Evolutionary conservation across 1,284 basidiomycete genomes (phyloP).

Genomic region (Ceratobasidium sp.): DNA sequence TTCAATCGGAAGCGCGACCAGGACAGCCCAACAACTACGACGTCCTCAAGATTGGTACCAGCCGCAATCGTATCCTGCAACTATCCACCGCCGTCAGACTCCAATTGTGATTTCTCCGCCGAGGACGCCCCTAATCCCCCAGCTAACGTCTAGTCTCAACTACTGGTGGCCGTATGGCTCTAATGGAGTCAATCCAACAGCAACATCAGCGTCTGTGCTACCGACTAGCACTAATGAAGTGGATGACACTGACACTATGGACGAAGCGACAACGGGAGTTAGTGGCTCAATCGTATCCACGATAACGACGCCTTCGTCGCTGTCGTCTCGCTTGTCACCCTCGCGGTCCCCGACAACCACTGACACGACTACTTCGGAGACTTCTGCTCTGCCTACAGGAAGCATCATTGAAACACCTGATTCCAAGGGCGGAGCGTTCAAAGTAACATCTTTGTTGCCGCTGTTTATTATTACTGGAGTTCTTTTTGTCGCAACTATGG

Average conservation of each 20-base stretch:
- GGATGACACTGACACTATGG: neutral
- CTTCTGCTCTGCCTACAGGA: neutral
- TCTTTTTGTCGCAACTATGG: constrained; percentile 6
- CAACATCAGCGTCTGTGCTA: neutral
- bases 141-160: constrained; percentile 25
- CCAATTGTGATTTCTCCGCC: constrained; percentile 13
- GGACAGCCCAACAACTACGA: no score
- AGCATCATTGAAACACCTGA: neutral
- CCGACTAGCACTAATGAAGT: neutral
- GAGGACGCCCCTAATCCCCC: neutral
- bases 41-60: no score
- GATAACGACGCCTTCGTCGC: neutral
- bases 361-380: neutral
- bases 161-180: constrained; percentile 35
- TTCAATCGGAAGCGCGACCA: no score
- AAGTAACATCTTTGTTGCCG: constrained; percentile 3
- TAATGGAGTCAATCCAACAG: constrained; percentile 28
- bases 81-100: constrained; percentile 5
- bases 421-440: neutral
- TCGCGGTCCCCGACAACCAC: neutral
- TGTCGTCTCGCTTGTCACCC: neutral
- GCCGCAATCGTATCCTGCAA: neutral
- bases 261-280: neutral
- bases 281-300: neutral
- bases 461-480: constrained; percentile 22